These are phyloP conservation scores for Pseudovirgaria hyperparasitica DNA, from an alignment of 2,329 filamentous ascomycete genomes.

Conservation along the genomic window DNA sequence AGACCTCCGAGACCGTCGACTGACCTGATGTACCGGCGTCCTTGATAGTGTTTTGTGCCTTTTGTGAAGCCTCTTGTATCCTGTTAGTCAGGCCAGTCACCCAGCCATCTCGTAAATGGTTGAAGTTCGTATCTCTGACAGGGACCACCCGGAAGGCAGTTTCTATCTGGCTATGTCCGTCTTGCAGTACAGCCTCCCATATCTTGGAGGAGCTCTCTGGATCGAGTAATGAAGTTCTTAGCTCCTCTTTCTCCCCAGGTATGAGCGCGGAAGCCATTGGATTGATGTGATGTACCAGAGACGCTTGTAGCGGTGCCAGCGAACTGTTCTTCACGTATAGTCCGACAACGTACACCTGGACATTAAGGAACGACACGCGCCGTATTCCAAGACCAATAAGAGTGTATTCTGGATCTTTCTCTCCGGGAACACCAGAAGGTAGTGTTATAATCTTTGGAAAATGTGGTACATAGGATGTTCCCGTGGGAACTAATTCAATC, in stretches of 20 bases:
- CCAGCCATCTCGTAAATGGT: conserved; percentile 82
- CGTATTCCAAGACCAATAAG: conserved; percentile 79
- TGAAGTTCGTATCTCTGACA: conserved; percentile 88
- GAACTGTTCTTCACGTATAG: conserved; percentile 81
- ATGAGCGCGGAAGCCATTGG: conserved; percentile 72
- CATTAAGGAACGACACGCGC: conserved; percentile 76
- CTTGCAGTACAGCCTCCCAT: conserved; percentile 59
- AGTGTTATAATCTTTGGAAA: conserved; percentile 64
- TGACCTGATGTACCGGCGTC: conserved; percentile 9
- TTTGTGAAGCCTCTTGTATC: conserved; percentile 42
- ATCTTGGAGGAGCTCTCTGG: conserved; percentile 54
- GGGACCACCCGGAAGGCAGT: conserved; percentile 76
- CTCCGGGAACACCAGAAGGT: conserved; percentile 18
- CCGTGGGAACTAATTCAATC: conserved; percentile 68
- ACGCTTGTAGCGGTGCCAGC: conserved; percentile 65
- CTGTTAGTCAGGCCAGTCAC: conserved; percentile 71
- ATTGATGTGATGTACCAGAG: conserved; percentile 64
- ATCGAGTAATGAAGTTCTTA: conserved; percentile 59
- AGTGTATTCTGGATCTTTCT: conserved; percentile 54
- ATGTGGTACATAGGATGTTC: conserved; percentile 63
- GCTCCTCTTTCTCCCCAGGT: conserved; percentile 61
- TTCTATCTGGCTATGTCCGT: conserved; percentile 44
- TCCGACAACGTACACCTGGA: conserved; percentile 91
- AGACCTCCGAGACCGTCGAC: conserved; percentile 3
- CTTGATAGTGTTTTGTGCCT: conserved; percentile 26